phyloP scores from a whole-genome alignment of 306 rosid genomes.

The Vigna radiata region DNA sequence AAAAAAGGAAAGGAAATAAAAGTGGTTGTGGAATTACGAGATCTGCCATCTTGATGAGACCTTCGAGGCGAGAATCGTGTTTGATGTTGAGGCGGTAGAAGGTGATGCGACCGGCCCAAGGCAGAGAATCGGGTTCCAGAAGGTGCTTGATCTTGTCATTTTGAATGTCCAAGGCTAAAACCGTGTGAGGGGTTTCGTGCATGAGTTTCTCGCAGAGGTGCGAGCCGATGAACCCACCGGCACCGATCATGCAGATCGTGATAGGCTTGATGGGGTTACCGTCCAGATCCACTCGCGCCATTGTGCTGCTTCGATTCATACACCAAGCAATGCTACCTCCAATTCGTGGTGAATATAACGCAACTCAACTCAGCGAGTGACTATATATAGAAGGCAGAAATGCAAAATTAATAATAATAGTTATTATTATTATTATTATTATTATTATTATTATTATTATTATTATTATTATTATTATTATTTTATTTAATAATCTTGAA shows the following conservation, averaged over 20 bases:
- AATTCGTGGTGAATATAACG: background rate
- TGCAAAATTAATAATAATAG: background rate
- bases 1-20: background rate
- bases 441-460: no score
- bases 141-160: constrained; percentile 94
- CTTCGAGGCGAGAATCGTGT: constrained; percentile 90
- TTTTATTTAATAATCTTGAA: background rate
- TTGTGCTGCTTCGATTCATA: background rate
- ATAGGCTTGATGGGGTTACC: constrained; percentile 77
- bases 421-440: no score
- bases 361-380: background rate
- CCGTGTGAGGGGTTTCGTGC: constrained; percentile 82
- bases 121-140: constrained; percentile 71
- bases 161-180: constrained; percentile 85
- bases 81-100: constrained; percentile 97
- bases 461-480: no score
- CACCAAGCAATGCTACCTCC: background rate
- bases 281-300: constrained; percentile 80
- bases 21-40: constrained; percentile 55
- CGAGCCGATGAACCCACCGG: constrained; percentile 98
- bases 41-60: constrained; percentile 95
- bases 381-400: background rate
- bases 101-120: constrained; percentile 84
- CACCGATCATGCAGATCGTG: constrained; percentile 97
- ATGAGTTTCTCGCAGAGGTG: constrained; percentile 95